These are phyloP conservation scores for Rhizophora apiculata DNA, from an alignment of 345 rosid species.

Conservation along the genomic window DNA sequence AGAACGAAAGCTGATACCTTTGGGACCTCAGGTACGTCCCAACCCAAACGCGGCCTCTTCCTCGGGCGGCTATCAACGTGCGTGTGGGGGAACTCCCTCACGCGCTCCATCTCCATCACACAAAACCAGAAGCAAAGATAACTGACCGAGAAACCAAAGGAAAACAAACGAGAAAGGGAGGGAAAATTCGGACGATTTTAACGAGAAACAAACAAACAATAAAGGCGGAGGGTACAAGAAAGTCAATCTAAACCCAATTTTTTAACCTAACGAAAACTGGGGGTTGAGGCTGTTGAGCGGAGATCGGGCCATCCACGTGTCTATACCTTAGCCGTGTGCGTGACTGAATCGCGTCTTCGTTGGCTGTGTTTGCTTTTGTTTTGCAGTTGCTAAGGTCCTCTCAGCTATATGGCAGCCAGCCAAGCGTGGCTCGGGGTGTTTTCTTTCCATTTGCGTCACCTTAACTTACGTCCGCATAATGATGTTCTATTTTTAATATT, in stretches of 20 bases:
- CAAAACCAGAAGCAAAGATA: neutral
- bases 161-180: neutral
- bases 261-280: constrained; percentile 16
- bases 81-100: constrained; percentile 59
- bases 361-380: neutral
- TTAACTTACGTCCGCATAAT: too few species aligned
- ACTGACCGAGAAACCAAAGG: constrained; percentile 1
- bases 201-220: neutral
- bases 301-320: constrained; percentile 55
- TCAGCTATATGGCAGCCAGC: too few species aligned
- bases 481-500: too few species aligned
- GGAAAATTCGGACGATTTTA: neutral
- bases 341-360: constrained; percentile 1
- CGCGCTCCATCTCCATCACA: constrained; percentile 86
- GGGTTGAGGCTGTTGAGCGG: constrained; percentile 21
- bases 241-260: constrained; percentile 46
- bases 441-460: too few species aligned
- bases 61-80: constrained; percentile 80
- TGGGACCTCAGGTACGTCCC: constrained; percentile 69
- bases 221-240: neutral
- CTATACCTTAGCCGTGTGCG: constrained; percentile 14
- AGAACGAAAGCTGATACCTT: constrained; percentile 44
- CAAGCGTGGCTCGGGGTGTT: too few species aligned
- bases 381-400: too few species aligned
- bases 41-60: constrained; percentile 85